Evolutionary conservation across 768 basidiomycete species (phyloP).

Genomic region (Artomyces pyxidatus): DNA sequence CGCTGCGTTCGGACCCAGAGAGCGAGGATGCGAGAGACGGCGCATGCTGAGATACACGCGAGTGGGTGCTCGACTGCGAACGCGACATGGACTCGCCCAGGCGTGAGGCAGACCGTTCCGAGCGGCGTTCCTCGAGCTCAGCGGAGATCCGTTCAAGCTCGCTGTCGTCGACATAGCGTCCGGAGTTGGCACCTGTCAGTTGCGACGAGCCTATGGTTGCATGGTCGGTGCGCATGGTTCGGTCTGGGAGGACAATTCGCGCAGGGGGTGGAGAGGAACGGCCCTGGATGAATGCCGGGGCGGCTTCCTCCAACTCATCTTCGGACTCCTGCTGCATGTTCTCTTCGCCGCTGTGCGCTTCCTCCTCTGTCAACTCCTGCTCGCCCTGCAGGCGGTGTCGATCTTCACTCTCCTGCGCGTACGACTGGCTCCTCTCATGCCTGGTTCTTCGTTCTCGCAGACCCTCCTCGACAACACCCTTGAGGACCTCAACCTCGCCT

Average conservation of each 20-base stretch:
- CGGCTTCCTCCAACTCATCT: conserved; percentile 18
- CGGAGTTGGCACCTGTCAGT: conserved; percentile 18
- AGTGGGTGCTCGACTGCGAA: conserved; percentile 10
- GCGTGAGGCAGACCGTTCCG: conserved; percentile 30
- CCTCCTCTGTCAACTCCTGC: conserved; percentile 11
- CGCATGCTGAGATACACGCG: conserved; percentile 10
- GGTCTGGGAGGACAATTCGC: conserved; percentile 25
- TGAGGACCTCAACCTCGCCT: conserved; percentile 80
- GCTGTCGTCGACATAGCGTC: conserved; percentile 43
- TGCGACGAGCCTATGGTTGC: conserved; percentile 42
- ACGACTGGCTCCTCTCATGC: conserved; percentile 34
- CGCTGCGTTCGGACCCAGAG: conserved; percentile 1
- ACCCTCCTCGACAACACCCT: conserved; percentile 82
- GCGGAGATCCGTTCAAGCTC: conserved; percentile 56
- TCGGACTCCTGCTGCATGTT: conserved; percentile 15
- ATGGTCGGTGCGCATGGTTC: conserved; percentile 45
- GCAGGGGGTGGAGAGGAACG: conserved; percentile 4
- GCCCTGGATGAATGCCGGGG: conserved; percentile 9
- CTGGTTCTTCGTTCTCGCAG: conserved; percentile 57
- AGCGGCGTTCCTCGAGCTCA: conserved; percentile 61
- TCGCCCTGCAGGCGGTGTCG: background rate
- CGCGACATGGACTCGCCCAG: conserved; percentile 6
- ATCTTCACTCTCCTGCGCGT: background rate
- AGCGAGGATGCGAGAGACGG: conserved; percentile 12
- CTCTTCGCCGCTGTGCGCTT: conserved; percentile 10